A percentile compares a stretch with the other conserved stretches of the same genome.
Conservation (phyloP, 192 early-diverging fungal genomes). For the Coemansia sp. region DNA sequence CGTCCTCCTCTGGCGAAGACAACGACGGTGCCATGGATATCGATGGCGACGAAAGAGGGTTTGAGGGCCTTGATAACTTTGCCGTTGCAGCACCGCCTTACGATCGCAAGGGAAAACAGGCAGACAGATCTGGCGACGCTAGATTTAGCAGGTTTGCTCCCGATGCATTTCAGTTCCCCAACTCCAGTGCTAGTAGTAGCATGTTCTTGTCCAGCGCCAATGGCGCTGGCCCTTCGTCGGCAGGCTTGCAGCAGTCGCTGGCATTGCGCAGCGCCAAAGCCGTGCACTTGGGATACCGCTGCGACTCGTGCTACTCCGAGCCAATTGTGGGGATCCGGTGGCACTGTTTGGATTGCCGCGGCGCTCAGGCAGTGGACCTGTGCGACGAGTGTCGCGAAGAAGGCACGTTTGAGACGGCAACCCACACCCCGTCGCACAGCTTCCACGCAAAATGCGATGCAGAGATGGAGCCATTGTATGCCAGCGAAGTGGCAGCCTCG, state of each 20-base stretch:
- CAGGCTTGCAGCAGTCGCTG: constrained; percentile 9
- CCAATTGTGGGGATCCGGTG: constrained; percentile 71
- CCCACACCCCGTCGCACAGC: constrained; percentile 28
- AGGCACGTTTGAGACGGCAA: constrained; percentile 51
- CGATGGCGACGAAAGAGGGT: constrained; percentile 1
- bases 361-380: constrained; percentile 63
- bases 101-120: constrained; percentile 51
- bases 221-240: constrained; percentile 2
- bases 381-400: constrained; percentile 65
- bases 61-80: constrained; percentile 13
- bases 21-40: neutral
- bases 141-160: neutral
- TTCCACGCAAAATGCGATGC: constrained; percentile 37
- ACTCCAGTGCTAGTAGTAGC: neutral
- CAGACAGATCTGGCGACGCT: constrained; percentile 18
- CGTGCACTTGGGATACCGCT: constrained; percentile 53
- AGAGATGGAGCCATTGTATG: constrained; percentile 54
- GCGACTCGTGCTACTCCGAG: constrained; percentile 68
- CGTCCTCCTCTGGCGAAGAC: constrained; percentile 31
- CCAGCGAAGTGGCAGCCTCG: constrained; percentile 41
- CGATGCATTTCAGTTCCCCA: neutral
- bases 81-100: constrained; percentile 1
- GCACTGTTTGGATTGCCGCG: constrained; percentile 64
- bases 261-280: constrained; percentile 34
- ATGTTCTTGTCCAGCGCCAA: neutral